phyloP scores from a whole-genome alignment of 2,329 filamentous ascomycete genomes.

The Microdochium nivale region DNA sequence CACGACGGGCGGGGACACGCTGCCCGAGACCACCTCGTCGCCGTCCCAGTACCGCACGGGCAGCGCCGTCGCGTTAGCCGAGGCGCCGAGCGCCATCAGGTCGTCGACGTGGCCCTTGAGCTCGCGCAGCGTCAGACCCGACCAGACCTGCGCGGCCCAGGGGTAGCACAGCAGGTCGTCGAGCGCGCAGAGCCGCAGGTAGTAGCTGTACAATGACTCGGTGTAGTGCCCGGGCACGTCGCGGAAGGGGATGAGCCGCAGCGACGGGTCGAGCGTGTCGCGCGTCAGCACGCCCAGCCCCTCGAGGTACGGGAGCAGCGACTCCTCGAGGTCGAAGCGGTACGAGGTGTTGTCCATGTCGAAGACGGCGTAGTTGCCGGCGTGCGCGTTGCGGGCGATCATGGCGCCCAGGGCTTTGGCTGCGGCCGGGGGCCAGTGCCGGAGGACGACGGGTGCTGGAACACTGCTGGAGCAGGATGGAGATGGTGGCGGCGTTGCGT shows the following conservation, averaged over 20 bases:
- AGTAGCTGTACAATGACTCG: conserved; percentile 36
- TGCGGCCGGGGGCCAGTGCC: conserved; percentile 26
- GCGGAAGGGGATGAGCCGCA: conserved; percentile 32
- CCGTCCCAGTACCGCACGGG: conserved; percentile 25
- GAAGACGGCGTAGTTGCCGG: conserved; percentile 28
- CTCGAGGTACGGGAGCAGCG: conserved; percentile 32
- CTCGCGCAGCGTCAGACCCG: conserved; percentile 31
- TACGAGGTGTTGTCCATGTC: conserved; percentile 39
- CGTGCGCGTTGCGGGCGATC: conserved; percentile 27
- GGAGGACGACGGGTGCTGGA: background rate
- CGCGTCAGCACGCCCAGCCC: conserved; percentile 30
- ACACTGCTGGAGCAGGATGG: background rate
- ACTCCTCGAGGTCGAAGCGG: conserved; percentile 32
- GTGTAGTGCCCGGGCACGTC: conserved; percentile 26
- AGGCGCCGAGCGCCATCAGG: conserved; percentile 27
- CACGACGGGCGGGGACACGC: conserved; percentile 24
- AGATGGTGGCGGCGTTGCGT: background rate
- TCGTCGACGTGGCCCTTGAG: conserved; percentile 37
- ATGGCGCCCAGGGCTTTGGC: conserved; percentile 25
- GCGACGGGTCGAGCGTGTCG: conserved; percentile 27
- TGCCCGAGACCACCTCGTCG: conserved; percentile 16
- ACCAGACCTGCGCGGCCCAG: conserved; percentile 31
- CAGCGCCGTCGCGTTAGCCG: conserved; percentile 24
- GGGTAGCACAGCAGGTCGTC: conserved; percentile 33
- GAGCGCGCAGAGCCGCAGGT: conserved; percentile 31